phyloP scores from a whole-genome alignment of 805 yeast species.

The Candida mattraensis region DNA sequence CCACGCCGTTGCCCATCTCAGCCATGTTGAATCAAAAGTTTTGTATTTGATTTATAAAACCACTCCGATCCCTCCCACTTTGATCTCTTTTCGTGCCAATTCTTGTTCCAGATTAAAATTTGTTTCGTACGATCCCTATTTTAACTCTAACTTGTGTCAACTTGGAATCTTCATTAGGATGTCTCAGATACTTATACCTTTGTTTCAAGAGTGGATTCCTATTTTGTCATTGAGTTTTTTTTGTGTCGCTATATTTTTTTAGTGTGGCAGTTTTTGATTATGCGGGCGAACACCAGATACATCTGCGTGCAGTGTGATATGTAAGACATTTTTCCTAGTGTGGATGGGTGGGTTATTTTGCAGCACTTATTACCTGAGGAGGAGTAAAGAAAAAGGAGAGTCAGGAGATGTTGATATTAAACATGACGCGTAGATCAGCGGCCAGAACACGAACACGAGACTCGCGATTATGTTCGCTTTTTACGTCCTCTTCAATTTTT shows the following conservation, averaged over 20 bases:
- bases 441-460: no score
- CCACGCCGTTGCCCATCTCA: conserved; percentile 8
- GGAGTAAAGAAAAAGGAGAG: no score
- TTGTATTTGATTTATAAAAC: neutral
- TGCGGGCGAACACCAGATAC: conserved; percentile 3
- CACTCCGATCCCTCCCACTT: no score
- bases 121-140: no score
- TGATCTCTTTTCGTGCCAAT: conserved; percentile 3
- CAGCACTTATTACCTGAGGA: no score
- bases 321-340: conserved; percentile 4
- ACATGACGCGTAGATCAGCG: no score
- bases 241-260: conserved; percentile 3
- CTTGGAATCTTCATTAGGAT: conserved; percentile 8
- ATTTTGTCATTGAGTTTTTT: conserved; percentile 3
- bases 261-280: conserved; percentile 6
- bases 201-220: conserved; percentile 11
- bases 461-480: no score
- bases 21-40: conserved; percentile 8
- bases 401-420: no score
- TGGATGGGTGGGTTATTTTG: no score
- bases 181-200: conserved; percentile 13
- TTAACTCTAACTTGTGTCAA: no score
- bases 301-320: conserved; percentile 9
- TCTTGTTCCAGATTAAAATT: no score
- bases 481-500: no score